phyloP scores from a whole-genome alignment of 495 filamentous ascomycete genomes.

The Amorphotheca resinae region DNA sequence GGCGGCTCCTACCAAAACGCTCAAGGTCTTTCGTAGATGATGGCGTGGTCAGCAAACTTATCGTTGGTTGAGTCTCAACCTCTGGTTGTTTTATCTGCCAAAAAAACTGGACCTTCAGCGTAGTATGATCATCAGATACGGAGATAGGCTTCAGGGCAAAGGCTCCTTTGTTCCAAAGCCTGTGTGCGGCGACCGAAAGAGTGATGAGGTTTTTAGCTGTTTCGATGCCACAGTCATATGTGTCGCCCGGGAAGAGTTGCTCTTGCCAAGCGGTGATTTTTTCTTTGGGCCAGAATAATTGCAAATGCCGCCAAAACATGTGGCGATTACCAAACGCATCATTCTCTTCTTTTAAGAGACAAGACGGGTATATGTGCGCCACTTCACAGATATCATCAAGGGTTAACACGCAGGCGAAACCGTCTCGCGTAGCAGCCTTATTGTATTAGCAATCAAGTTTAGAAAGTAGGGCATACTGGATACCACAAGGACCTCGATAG shows the following conservation, averaged over 20 bases:
- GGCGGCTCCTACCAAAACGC: not conserved
- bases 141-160: slow-evolving; percentile 16
- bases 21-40: not conserved
- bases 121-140: slow-evolving; percentile 10
- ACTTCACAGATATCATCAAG: slow-evolving; percentile 1
- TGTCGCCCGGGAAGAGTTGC: slow-evolving; percentile 11
- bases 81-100: slow-evolving; percentile 12
- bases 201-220: slow-evolving; percentile 13
- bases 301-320: slow-evolving; percentile 11
- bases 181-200: slow-evolving; percentile 6
- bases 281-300: slow-evolving; percentile 11
- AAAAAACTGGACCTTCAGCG: slow-evolving; percentile 16
- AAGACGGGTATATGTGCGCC: slow-evolving; percentile 14
- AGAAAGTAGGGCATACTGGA: not conserved
- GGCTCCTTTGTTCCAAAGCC: slow-evolving; percentile 8
- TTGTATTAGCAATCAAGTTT: not conserved
- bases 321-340: slow-evolving; percentile 9
- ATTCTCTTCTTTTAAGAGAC: slow-evolving; percentile 5
- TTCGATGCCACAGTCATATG: slow-evolving; percentile 8
- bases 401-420: slow-evolving; percentile 13
- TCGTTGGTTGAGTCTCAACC: slow-evolving; percentile 1
- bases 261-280: slow-evolving; percentile 15
- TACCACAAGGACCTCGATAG: not conserved
- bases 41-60: slow-evolving; percentile 12
- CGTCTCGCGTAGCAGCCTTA: slow-evolving; percentile 12